Base-by-base conservation (phyloP, 257 asterid genomes). In the Fraxinus americana region DNA sequence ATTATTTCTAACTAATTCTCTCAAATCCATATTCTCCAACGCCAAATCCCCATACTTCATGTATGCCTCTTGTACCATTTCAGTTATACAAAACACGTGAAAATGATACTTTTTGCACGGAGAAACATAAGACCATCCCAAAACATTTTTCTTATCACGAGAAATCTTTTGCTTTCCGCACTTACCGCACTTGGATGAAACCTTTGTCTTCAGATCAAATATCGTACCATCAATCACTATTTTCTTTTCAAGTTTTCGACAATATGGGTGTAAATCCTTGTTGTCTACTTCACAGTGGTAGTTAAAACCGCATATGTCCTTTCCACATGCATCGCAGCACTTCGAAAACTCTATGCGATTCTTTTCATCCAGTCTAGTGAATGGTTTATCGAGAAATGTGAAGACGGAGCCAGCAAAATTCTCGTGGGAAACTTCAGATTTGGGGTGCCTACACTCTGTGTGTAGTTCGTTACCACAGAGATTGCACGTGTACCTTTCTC, bases 311-410 rank as follows among this genome's bases (percentile, higher is more conserved):
- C 75, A 48, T 2, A 85, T 48, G 4, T 85, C 78, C 34, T 79
- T 79, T 8, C 84, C 84, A 35, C 88, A 85, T 0, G 86, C 88
- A 1, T 79, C 86, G 41, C 88, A 85, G 8, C 68, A 45, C 76
- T 71, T 85, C 0, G 81, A 73, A 59, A 61, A 78, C 43, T 39
- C 78, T 17, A 0, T 71, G 16, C 17, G 13, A 9, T 61, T 74
- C 38, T 80, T 34, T 32, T 11, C 30, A 19, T 1, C 50, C 1
- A 0, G 16, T 41, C 9, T 67, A 0, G 71, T 83, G 70, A 59
- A 54, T 0, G 81, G 81, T 0, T 52, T 0, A 9, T 67, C 4
- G 0, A 7, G 83, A 34, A 83, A 79, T 1, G 11, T 21, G 43
- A 79, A 78, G 12, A 3, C 4, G 1, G 79, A 84, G 10, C 72